phyloP scores from a whole-genome alignment of 495 filamentous ascomycete genomes.

The Aspergillus baeticus region DNA sequence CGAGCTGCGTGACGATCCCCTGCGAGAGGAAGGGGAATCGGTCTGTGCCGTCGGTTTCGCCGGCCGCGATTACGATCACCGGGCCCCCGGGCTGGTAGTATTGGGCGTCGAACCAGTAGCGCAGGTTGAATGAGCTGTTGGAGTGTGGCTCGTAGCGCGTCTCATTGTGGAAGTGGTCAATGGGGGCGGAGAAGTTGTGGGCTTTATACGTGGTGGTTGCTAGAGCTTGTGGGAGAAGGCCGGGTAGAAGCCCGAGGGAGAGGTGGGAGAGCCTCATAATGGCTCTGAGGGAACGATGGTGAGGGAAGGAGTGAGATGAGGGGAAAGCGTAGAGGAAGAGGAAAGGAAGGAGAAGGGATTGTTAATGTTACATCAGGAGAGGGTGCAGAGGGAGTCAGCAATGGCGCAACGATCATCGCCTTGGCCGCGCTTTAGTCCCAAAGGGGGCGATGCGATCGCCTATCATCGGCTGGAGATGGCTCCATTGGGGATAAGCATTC shows the following conservation, averaged over 20 bases:
- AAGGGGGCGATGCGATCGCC: neutral
- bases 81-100: constrained; percentile 69
- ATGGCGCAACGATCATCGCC: neutral
- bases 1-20: constrained; percentile 63
- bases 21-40: constrained; percentile 67
- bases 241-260: no score
- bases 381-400: neutral
- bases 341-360: neutral
- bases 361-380: neutral
- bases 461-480: no score
- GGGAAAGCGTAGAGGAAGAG: no score
- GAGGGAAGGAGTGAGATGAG: neutral
- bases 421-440: neutral
- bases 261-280: no score
- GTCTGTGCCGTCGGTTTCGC: constrained; percentile 56
- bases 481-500: no score
- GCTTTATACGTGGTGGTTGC: no score
- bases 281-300: no score
- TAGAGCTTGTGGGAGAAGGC: no score
- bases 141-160: constrained; percentile 67
- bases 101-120: constrained; percentile 71
- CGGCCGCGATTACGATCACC: constrained; percentile 66
- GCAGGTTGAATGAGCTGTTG: constrained; percentile 55
- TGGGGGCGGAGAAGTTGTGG: constrained; percentile 62
- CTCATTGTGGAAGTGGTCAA: constrained; percentile 77